Percentiles rank a stretch among this genome's conserved stretches.
Conservation (phyloP, 2,329 filamentous ascomycete species). For the Zasmidium cellare region DNA sequence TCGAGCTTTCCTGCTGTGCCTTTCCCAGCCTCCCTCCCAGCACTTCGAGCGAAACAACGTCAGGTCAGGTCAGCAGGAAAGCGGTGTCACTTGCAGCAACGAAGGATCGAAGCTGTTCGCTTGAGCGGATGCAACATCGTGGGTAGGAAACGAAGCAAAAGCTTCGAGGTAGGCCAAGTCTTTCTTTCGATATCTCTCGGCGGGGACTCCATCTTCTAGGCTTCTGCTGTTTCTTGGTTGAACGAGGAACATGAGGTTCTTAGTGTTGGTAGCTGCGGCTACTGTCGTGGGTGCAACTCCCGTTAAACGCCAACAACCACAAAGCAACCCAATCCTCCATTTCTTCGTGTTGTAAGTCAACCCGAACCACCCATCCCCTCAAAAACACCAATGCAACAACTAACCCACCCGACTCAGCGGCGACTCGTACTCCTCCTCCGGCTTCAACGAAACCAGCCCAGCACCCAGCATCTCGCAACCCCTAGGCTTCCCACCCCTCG, state of each 20-base stretch:
- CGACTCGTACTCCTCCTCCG: slow-evolving; percentile 2
- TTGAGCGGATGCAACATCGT: slow-evolving; percentile 1
- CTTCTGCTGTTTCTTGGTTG: neutral
- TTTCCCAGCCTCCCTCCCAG: neutral
- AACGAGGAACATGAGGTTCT: neutral
- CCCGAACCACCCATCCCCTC: neutral
- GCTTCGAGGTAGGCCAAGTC: neutral
- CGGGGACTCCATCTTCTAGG: neutral
- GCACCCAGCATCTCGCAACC: neutral
- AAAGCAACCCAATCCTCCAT: neutral
- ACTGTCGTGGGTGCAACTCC: neutral
- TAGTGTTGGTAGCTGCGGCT: neutral
- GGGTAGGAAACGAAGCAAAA: too few species aligned
- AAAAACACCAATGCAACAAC: neutral
- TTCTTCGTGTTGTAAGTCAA: slow-evolving; percentile 4
- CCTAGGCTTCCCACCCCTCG: slow-evolving; percentile 5
- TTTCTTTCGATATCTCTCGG: neutral
- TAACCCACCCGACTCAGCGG: neutral
- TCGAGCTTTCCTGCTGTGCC: neutral
- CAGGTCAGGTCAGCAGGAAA: too few species aligned
- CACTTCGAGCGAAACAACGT: neutral
- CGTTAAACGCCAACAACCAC: neutral
- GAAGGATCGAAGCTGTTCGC: neutral
- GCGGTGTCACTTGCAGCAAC: neutral
- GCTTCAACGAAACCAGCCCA: slow-evolving; percentile 1